phyloP scores from a whole-genome alignment of 768 basidiomycete genomes.

The Ramaria sp. region DNA sequence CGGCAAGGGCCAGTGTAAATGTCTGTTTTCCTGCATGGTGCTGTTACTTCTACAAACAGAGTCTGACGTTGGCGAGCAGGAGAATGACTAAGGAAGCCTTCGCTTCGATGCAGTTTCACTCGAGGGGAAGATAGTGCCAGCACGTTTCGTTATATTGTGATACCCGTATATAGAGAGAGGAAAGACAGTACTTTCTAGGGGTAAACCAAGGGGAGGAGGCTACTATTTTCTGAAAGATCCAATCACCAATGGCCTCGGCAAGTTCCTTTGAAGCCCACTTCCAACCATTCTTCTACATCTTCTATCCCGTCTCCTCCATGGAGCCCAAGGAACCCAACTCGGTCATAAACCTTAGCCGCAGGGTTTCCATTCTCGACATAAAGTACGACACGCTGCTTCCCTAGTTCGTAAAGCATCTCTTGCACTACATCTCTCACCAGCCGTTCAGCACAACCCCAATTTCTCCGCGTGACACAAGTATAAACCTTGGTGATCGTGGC shows the following conservation, averaged over 20 bases:
- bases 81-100: too few species aligned
- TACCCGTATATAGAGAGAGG: too few species aligned
- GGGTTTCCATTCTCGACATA: constrained; percentile 50
- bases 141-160: too few species aligned
- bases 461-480: constrained; percentile 42
- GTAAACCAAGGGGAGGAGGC: too few species aligned
- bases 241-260: constrained; percentile 56
- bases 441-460: constrained; percentile 45
- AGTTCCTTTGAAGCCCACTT: constrained; percentile 46
- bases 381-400: constrained; percentile 43
- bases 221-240: too few species aligned
- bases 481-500: constrained; percentile 65
- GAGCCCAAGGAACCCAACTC: constrained; percentile 59
- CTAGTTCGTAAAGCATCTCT: constrained; percentile 9
- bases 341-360: constrained; percentile 47
- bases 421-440: constrained; percentile 47
- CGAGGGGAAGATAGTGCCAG: too few species aligned
- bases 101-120: too few species aligned
- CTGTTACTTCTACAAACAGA: too few species aligned
- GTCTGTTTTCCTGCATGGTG: too few species aligned
- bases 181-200: too few species aligned
- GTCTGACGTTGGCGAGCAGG: too few species aligned
- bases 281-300: constrained; percentile 48
- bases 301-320: constrained; percentile 23
- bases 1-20: too few species aligned